Percentiles rank a stretch among this genome's conserved stretches.
phyloP scores from a whole-genome alignment of 2,329 filamentous ascomycete species.

The Setomelanomma holmii region DNA sequence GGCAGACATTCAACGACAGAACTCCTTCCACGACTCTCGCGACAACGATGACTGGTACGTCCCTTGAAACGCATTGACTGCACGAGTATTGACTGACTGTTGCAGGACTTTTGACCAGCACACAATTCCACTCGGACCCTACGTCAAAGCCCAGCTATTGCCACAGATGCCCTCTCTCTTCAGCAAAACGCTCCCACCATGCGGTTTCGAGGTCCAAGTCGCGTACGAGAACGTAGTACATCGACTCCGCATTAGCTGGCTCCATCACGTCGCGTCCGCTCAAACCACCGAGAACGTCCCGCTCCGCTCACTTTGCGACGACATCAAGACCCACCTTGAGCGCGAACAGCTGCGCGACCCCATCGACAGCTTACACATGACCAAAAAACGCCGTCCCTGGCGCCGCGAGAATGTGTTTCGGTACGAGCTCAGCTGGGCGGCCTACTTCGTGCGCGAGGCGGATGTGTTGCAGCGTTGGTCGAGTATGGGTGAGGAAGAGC shows the following conservation, averaged over 20 bases:
- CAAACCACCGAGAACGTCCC: neutral
- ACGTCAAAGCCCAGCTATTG: neutral
- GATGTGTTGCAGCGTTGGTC: conserved; percentile 3
- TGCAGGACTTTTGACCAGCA: neutral
- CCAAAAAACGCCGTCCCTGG: conserved; percentile 26
- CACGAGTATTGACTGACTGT: neutral
- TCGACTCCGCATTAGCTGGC: conserved; percentile 19
- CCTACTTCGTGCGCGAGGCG: conserved; percentile 35
- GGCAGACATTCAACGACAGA: neutral
- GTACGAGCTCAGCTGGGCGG: conserved; percentile 31
- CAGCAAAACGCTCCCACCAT: conserved; percentile 30
- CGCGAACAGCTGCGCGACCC: neutral
- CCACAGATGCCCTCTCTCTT: conserved; percentile 30
- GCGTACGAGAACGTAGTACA: conserved; percentile 32
- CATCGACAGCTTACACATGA: neutral
- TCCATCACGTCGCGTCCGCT: neutral
- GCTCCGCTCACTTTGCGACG: conserved; percentile 12
- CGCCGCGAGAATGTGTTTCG: conserved; percentile 27
- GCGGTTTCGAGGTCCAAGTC: conserved; percentile 25
- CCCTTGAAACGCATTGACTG: neutral
- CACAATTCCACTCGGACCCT: neutral
- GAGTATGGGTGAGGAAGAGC: conserved; percentile 19
- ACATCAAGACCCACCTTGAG: neutral
- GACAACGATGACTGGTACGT: neutral
- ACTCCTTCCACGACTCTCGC: neutral